phyloP scores from a whole-genome alignment of 2,329 filamentous ascomycete genomes.

The Colletotrichum ledebouriae region DNA sequence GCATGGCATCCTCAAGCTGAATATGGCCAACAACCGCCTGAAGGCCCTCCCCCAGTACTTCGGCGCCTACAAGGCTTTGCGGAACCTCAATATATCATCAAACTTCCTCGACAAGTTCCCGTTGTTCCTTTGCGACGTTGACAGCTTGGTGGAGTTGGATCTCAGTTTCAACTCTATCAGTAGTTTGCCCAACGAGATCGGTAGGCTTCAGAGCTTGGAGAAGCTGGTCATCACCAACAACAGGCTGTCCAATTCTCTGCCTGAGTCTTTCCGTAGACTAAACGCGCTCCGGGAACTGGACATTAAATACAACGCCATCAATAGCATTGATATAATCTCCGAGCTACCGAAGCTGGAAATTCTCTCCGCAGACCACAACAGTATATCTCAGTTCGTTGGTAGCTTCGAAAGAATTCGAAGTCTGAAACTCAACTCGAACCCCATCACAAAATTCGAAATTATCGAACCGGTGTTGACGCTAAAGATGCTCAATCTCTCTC shows the following conservation, averaged over 20 bases:
- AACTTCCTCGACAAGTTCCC: slow-evolving; percentile 92
- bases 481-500: slow-evolving; percentile 89
- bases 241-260: slow-evolving; percentile 81
- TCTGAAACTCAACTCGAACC: slow-evolving; percentile 93
- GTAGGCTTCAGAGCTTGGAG: slow-evolving; percentile 83
- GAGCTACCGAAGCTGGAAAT: slow-evolving; percentile 89
- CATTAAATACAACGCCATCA: slow-evolving; percentile 91
- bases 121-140: slow-evolving; percentile 84
- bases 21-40: slow-evolving; percentile 92
- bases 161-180: slow-evolving; percentile 96
- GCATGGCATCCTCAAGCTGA: slow-evolving; percentile 85
- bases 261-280: slow-evolving; percentile 79
- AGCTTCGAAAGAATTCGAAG: slow-evolving; percentile 88
- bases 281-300: slow-evolving; percentile 89
- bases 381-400: slow-evolving; percentile 89
- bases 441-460: slow-evolving; percentile 93
- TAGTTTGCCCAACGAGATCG: slow-evolving; percentile 81
- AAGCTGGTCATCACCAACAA: slow-evolving; percentile 97
- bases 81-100: slow-evolving; percentile 91
- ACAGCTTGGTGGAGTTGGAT: slow-evolving; percentile 90
- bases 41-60: slow-evolving; percentile 86
- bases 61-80: slow-evolving; percentile 80
- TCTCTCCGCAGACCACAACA: slow-evolving; percentile 91
- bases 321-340: slow-evolving; percentile 88
- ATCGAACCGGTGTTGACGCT: slow-evolving; percentile 82